These are phyloP conservation scores for Phytophthora chlamydospora DNA, from an alignment of 352 stramenopile genomes.

Conservation along the genomic window DNA sequence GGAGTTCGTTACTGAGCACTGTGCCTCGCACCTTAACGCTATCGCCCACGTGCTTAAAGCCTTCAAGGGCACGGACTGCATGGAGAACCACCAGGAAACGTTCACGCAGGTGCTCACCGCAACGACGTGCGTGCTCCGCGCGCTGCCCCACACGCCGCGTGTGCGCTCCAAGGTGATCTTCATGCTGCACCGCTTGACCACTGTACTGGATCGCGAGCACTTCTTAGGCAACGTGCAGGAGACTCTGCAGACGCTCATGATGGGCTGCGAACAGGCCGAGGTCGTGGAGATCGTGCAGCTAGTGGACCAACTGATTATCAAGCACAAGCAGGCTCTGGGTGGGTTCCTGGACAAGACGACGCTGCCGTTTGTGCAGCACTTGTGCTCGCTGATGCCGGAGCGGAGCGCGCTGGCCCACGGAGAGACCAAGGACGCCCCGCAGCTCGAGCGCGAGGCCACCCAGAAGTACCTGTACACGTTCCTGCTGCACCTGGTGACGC, in stretches of 20 bases:
- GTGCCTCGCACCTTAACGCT: slow-evolving; percentile 69
- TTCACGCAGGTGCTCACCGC: slow-evolving; percentile 78
- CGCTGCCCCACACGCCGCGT: slow-evolving; percentile 47
- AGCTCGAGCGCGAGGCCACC: slow-evolving; percentile 77
- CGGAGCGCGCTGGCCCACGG: slow-evolving; percentile 46
- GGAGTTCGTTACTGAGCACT: slow-evolving; percentile 59
- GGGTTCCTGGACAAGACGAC: slow-evolving; percentile 70
- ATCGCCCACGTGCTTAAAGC: slow-evolving; percentile 86
- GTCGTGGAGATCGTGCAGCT: slow-evolving; percentile 86
- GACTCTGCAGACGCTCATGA: slow-evolving; percentile 66
- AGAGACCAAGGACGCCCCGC: slow-evolving; percentile 73
- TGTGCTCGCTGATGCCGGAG: slow-evolving; percentile 72
- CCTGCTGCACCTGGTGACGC: slow-evolving; percentile 71
- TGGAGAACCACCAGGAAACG: slow-evolving; percentile 78
- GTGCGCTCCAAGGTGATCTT: slow-evolving; percentile 87
- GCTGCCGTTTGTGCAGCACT: slow-evolving; percentile 75
- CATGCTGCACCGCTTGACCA: slow-evolving; percentile 77
- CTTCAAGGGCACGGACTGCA: slow-evolving; percentile 75
- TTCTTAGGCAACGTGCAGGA: slow-evolving; percentile 69
- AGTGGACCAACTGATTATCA: slow-evolving; percentile 87
- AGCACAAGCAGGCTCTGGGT: slow-evolving; percentile 76
- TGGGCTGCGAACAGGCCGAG: slow-evolving; percentile 62
- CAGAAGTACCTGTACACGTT: slow-evolving; percentile 88
- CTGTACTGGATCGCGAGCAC: slow-evolving; percentile 73
- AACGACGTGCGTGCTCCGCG: slow-evolving; percentile 61